These are phyloP conservation scores for Entoloma clypeatum DNA, from an alignment of 1,284 basidiomycete species.

Conservation along the genomic window DNA sequence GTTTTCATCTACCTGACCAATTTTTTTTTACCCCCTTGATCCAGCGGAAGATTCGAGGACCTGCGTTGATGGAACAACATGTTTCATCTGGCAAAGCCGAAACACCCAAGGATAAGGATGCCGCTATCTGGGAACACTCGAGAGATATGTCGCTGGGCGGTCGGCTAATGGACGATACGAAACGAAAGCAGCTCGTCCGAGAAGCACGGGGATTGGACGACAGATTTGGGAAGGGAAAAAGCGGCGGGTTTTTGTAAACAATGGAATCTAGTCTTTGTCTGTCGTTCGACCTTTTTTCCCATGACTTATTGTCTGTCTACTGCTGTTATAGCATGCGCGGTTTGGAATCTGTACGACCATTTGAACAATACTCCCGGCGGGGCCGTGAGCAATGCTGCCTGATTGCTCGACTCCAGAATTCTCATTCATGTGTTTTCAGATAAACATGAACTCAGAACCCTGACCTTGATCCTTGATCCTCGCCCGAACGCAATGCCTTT, in stretches of 20 bases:
- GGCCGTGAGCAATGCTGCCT: neutral
- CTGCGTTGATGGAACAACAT: slow-evolving; percentile 71
- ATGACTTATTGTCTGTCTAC: neutral
- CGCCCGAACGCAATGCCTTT: no score
- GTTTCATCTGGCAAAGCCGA: slow-evolving; percentile 34
- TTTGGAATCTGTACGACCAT: no score
- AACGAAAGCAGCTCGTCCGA: slow-evolving; percentile 70
- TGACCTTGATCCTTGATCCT: no score
- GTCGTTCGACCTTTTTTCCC: slow-evolving; percentile 1
- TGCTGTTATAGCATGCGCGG: neutral
- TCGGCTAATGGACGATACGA: slow-evolving; percentile 79
- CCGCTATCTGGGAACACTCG: slow-evolving; percentile 83
- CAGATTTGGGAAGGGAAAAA: slow-evolving; percentile 71
- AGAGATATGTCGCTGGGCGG: slow-evolving; percentile 85
- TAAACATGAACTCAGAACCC: no score
- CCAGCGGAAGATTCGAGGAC: slow-evolving; percentile 63
- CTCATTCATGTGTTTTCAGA: no score
- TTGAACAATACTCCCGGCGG: neutral
- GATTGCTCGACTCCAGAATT: no score
- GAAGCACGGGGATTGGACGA: slow-evolving; percentile 79
- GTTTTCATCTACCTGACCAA: slow-evolving; percentile 4
- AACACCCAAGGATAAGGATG: slow-evolving; percentile 53
- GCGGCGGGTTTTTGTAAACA: slow-evolving; percentile 52
- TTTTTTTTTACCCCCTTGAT: slow-evolving; percentile 9
- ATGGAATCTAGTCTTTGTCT: no score